Base-by-base conservation (phyloP, 2,329 filamentous ascomycete genomes). In the Huntiella moniliformis region DNA sequence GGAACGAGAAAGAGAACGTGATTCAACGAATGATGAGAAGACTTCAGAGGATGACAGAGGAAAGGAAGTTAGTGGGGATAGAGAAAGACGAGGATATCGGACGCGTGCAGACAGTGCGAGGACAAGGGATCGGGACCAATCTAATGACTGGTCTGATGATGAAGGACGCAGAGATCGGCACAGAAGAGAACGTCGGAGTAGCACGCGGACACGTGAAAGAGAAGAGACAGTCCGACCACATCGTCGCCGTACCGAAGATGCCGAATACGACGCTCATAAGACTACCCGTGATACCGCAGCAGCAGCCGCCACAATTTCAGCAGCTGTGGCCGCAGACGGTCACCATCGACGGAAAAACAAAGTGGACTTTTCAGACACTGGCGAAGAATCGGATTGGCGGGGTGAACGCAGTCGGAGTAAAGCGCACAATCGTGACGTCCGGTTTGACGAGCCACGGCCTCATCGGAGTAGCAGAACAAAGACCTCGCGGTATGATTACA, bases 301-400 rank as follows among this genome's bases (percentile, higher is more conserved):
- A 39, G 49, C 18, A 40, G 53, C 13, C 32, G 45, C 7, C 35
- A 48, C 44, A 36, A 50, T 32, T 35, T 41, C 38, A 37, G 13
- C 42, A 33, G 40, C 40, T 8, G 40, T 32, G 12, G 40, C 40
- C 11, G 34, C 40, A 17, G 40, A 28, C 7, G 22, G 22, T 2
- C 22, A 28, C 7, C 22, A 28, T 8, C 31, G 8, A 33, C 40
- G 8, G 40, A 32, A 12, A 28, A 42, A 32, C 13, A 32, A 32
- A 16, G 34, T 42, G 16, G 40, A 42, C 40, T 34, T 18, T 37
- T 44, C 40, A 36, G 45, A 49, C 4, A 49, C 47, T 8, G 48
- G 36, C 34, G 52, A 51, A 33, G 52, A 51, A 37, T 54, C 49
- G 44, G 53, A 53, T 42, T 52, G 51, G 28, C 51, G 51, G 46